Evolutionary conservation across 1,284 basidiomycete species (phyloP).

Genomic region (Cryptococcus neoformans): DNA sequence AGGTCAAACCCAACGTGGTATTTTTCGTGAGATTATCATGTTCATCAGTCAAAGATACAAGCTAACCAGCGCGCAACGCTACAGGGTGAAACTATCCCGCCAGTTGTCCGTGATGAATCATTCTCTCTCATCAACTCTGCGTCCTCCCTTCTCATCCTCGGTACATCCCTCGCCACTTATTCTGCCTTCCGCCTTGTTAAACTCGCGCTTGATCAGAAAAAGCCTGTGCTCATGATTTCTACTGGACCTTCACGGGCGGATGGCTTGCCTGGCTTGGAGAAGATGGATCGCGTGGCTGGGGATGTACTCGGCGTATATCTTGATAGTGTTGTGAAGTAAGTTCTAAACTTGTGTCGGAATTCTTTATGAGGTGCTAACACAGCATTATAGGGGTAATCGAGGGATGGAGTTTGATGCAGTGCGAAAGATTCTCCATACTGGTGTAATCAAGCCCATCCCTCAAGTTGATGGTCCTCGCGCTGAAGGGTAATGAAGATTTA

Average conservation of each 20-base stretch:
- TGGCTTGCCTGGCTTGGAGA: constrained; percentile 64
- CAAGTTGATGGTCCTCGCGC: constrained; percentile 18
- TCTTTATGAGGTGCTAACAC: neutral
- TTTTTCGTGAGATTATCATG: constrained; percentile 58
- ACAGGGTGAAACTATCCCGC: constrained; percentile 70
- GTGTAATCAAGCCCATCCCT: constrained; percentile 37
- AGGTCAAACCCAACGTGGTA: constrained; percentile 74
- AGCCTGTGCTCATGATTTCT: constrained; percentile 76
- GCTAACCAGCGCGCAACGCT: neutral
- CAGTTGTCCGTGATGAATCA: constrained; percentile 64
- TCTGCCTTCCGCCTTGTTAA: constrained; percentile 84
- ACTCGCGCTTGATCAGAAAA: constrained; percentile 68
- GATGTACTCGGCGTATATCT: constrained; percentile 61
- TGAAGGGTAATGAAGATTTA: neutral
- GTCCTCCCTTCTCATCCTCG: constrained; percentile 71
- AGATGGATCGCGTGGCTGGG: constrained; percentile 70
- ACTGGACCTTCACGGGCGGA: constrained; percentile 83
- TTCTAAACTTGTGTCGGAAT: neutral
- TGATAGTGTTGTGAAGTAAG: constrained; percentile 41
- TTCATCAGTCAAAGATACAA: neutral
- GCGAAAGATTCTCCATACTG: constrained; percentile 30
- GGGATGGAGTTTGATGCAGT: constrained; percentile 40
- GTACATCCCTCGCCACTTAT: constrained; percentile 87
- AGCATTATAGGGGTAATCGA: constrained; percentile 18
- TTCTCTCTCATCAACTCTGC: constrained; percentile 60